Evolutionary conservation across 2,329 filamentous ascomycete genomes (phyloP).

Genomic region (Calonectria henricotiae): DNA sequence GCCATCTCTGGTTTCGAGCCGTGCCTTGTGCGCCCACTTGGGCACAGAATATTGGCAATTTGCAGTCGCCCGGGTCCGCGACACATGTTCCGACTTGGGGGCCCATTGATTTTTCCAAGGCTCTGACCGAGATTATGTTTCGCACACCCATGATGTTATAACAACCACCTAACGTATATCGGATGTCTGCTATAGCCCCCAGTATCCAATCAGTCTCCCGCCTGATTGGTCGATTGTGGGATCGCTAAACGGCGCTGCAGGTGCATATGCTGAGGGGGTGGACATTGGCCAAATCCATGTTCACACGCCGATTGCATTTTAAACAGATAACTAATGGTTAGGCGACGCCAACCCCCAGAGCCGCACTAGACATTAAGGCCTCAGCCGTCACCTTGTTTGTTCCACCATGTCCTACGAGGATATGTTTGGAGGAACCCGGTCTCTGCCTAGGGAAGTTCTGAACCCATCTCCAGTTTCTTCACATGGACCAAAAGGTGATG

Average conservation of each 20-base stretch:
- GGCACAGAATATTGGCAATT: slow-evolving; percentile 46
- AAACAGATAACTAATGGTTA: slow-evolving; percentile 30
- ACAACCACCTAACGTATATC: slow-evolving; percentile 51
- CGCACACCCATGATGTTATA: slow-evolving; percentile 52
- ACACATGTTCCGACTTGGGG: slow-evolving; percentile 47
- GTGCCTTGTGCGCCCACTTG: slow-evolving; percentile 30
- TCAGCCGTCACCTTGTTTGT: not conserved
- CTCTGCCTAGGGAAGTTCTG: slow-evolving; percentile 30
- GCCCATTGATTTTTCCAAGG: slow-evolving; percentile 45
- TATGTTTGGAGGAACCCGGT: not conserved
- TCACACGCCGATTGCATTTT: slow-evolving; percentile 41
- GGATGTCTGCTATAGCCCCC: slow-evolving; percentile 45
- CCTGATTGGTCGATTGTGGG: slow-evolving; percentile 44
- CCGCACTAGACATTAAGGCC: slow-evolving; percentile 35
- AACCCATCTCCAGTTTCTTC: slow-evolving; percentile 24
- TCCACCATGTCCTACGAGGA: slow-evolving; percentile 4
- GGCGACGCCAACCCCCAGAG: slow-evolving; percentile 39
- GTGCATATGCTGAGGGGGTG: slow-evolving; percentile 49
- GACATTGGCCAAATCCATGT: slow-evolving; percentile 44
- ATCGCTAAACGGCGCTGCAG: slow-evolving; percentile 54
- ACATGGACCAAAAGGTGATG: slow-evolving; percentile 36
- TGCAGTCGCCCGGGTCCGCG: slow-evolving; percentile 45
- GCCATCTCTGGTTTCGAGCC: slow-evolving; percentile 44
- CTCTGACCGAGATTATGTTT: slow-evolving; percentile 54
- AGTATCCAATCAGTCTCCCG: slow-evolving; percentile 32